Conservation (phyloP, 2,329 filamentous ascomycete genomes). For the Botryosphaeria dothidea region DNA sequence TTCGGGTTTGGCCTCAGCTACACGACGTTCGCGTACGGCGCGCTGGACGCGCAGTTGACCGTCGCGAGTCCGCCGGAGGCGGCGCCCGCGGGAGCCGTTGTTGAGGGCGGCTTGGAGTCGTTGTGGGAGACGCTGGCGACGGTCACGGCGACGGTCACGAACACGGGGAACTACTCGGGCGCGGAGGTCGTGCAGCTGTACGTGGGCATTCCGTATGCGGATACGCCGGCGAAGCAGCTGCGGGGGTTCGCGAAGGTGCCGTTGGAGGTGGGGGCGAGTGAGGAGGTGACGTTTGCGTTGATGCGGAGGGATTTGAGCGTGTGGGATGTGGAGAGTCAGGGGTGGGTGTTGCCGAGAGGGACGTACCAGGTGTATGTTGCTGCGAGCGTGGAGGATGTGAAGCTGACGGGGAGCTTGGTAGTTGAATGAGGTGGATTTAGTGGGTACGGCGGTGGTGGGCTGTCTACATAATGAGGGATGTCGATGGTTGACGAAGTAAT, state of each 20-base stretch:
- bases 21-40: slow-evolving; percentile 43
- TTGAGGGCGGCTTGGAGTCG: slow-evolving; percentile 14
- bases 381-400: slow-evolving; percentile 10
- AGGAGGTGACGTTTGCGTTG: slow-evolving; percentile 35
- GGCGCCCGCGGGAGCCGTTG: not conserved
- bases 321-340: slow-evolving; percentile 34
- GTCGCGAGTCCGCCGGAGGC: slow-evolving; percentile 31
- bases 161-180: slow-evolving; percentile 35
- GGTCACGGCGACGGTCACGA: slow-evolving; percentile 36
- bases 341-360: slow-evolving; percentile 37
- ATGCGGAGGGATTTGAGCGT: slow-evolving; percentile 39
- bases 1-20: slow-evolving; percentile 44
- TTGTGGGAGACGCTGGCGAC: slow-evolving; percentile 38
- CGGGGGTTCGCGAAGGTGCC: slow-evolving; percentile 39
- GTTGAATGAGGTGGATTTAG: not conserved
- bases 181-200: slow-evolving; percentile 43
- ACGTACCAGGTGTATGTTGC: slow-evolving; percentile 25
- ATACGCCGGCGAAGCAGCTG: slow-evolving; percentile 36
- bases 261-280: slow-evolving; percentile 31
- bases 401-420: not conserved
- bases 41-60: slow-evolving; percentile 28
- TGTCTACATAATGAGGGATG: no score
- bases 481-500: no score
- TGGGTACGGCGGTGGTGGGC: not conserved
- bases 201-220: slow-evolving; percentile 34